Base-by-base conservation (phyloP, 352 stramenopile genomes). In the Elongisporangium undulatum region DNA sequence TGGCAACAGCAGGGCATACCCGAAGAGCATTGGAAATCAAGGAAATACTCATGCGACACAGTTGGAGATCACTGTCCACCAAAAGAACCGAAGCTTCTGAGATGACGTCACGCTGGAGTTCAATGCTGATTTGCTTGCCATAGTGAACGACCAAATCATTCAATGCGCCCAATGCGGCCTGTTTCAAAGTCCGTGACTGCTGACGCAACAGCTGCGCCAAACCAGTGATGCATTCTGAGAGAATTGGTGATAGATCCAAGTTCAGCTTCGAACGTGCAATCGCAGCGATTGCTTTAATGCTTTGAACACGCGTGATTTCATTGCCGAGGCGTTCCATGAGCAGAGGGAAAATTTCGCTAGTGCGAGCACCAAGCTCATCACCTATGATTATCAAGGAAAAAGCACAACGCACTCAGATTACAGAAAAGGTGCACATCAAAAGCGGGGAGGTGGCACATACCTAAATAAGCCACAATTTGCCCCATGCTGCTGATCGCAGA, bases 321-420 rank as follows among this genome's bases (percentile, higher is more conserved):
- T 99, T 99, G 59, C 95, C 92, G 9, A 99, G 80, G 55, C 96
- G 90, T 61, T 99, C 97, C 70, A 98, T 94, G 8, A 99, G 71
- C 15, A 99, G 64, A 15, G 82, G 79, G 20, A 98, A 92, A 51
- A 99, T 79, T 59, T 90, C 82, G 17, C 75, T 76, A 13, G 92
- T 87, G 49, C 93, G 79, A 17, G 56, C 57, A 45, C 71, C 77
- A 24, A 99, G 75, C 24, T 90, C 85, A 23, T 97, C 76, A 57
- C 96, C 77, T 86, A 49, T 2, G 62, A 21, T 19, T 10, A 56
- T 58, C 16, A 72, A 22, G 8, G 52, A 15, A 39, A 38, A 23
- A 69, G n/a, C 15, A 52, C 20, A 53, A 26, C 5, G 23, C 5
- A 26, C 23, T 66, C 48, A 64, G 51, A 10, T 53, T 22, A 76